phyloP scores from a whole-genome alignment of 225 moss, liverwort and hornwort genomes.

The Pseudisothecium myosuroides region DNA sequence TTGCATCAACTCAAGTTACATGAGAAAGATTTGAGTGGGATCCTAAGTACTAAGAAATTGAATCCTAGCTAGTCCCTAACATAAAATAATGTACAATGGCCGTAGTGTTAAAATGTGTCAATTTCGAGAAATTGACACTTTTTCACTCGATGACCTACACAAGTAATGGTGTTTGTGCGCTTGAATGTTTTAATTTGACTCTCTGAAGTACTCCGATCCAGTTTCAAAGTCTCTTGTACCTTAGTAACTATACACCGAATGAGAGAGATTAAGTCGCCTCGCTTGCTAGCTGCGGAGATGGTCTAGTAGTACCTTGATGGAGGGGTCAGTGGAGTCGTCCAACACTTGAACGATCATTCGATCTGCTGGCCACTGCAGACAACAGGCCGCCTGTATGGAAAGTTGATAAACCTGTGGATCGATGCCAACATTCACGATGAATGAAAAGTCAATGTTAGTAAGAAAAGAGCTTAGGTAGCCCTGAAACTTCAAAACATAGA shows the following conservation, averaged over 20 bases:
- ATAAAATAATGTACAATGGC: neutral
- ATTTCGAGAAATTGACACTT: neutral
- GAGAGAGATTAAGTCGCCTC: too few relatives aligned
- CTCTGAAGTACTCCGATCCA: neutral
- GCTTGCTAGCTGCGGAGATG: neutral
- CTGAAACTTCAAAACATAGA: neutral
- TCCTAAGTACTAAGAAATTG: neutral
- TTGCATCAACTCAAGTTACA: neutral
- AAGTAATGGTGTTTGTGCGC: neutral
- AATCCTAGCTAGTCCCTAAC: too few relatives aligned
- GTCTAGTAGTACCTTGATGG: slow-evolving; percentile 32
- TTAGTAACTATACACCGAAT: neutral
- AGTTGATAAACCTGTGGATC: slow-evolving; percentile 42
- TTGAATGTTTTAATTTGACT: neutral
- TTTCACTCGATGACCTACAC: neutral
- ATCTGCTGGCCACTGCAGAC: slow-evolving; percentile 65
- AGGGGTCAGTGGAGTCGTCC: slow-evolving; percentile 66
- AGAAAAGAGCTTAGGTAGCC: neutral
- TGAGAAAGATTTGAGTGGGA: neutral
- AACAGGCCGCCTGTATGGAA: slow-evolving; percentile 62
- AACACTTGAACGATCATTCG: slow-evolving; percentile 72
- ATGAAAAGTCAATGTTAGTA: too few relatives aligned
- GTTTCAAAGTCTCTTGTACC: too few relatives aligned
- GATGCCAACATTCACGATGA: neutral
- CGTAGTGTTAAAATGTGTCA: neutral